phyloP scores from a whole-genome alignment of 805 yeast genomes.

The Geotrichum ghanense region DNA sequence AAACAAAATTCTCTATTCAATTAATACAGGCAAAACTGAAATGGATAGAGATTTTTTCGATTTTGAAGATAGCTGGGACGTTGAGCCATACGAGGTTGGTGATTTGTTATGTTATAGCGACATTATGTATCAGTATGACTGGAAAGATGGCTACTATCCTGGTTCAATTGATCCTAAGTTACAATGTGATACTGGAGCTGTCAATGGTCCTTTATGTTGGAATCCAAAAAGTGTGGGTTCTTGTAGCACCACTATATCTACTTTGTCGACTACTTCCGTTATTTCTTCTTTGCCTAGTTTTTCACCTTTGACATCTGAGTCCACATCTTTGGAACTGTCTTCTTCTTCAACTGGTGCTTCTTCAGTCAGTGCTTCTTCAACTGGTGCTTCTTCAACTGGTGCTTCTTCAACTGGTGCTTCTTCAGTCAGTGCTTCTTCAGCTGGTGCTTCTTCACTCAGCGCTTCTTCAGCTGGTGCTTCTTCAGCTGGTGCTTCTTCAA shows the following conservation, averaged over 20 bases:
- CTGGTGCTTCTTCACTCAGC: too few relatives aligned
- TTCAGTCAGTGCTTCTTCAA: too few relatives aligned
- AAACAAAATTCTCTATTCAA: background rate
- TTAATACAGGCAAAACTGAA: background rate
- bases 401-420: too few relatives aligned
- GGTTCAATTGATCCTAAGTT: background rate
- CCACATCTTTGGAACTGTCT: too few relatives aligned
- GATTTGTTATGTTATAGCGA: background rate
- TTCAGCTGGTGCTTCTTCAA: too few relatives aligned
- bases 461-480: too few relatives aligned
- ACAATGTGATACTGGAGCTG: background rate
- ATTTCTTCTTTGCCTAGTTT: background rate
- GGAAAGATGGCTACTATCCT: background rate
- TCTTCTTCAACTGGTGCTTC: too few relatives aligned
- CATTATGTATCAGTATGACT: background rate
- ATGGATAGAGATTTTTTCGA: background rate
- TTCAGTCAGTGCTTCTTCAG: too few relatives aligned
- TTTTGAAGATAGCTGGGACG: background rate
- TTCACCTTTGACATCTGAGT: too few relatives aligned
- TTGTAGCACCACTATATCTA: background rate
- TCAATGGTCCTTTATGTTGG: background rate
- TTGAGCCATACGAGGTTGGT: background rate
- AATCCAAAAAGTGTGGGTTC: too few relatives aligned
- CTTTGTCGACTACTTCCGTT: background rate
- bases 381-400: too few relatives aligned